Evolutionary conservation across 2,329 filamentous ascomycete species (phyloP).

Genomic region (Metarhizium guizhouense): DNA sequence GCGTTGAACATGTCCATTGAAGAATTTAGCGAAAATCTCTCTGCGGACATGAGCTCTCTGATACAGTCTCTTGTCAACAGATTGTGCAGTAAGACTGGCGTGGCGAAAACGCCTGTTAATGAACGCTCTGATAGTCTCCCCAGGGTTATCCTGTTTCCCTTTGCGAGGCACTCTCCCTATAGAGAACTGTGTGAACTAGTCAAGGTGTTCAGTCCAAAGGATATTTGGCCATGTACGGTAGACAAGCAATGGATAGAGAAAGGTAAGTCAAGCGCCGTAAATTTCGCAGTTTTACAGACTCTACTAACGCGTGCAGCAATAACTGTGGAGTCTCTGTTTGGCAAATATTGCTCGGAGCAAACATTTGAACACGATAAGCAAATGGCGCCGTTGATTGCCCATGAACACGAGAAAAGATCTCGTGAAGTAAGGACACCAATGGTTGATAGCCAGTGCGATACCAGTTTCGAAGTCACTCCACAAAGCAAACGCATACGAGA

Average conservation of each 20-base stretch:
- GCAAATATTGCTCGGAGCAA: slow-evolving; percentile 51
- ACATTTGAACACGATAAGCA: slow-evolving; percentile 56
- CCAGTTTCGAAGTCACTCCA: neutral
- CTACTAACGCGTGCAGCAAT: slow-evolving; percentile 25
- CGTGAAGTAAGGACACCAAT: neutral
- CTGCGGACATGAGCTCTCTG: slow-evolving; percentile 6
- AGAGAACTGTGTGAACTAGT: slow-evolving; percentile 67
- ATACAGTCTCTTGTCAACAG: neutral
- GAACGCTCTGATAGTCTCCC: slow-evolving; percentile 21
- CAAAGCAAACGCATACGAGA: neutral
- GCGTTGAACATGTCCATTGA: slow-evolving; percentile 15
- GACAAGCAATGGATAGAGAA: slow-evolving; percentile 55
- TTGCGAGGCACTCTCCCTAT: slow-evolving; percentile 84
- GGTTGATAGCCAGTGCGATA: neutral
- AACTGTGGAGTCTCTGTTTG: slow-evolving; percentile 64
- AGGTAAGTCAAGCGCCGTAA: slow-evolving; percentile 16
- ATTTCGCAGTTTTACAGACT: neutral
- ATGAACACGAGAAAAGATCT: neutral
- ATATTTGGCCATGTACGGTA: slow-evolving; percentile 77
- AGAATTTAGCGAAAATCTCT: slow-evolving; percentile 9
- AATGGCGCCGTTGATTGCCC: slow-evolving; percentile 33
- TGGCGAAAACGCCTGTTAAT: neutral
- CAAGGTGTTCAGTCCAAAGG: slow-evolving; percentile 56
- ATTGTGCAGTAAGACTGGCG: neutral
- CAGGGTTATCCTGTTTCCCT: slow-evolving; percentile 58